These are phyloP conservation scores for Suhomyces prunicola DNA, from an alignment of 805 yeast species.

Conservation along the genomic window DNA sequence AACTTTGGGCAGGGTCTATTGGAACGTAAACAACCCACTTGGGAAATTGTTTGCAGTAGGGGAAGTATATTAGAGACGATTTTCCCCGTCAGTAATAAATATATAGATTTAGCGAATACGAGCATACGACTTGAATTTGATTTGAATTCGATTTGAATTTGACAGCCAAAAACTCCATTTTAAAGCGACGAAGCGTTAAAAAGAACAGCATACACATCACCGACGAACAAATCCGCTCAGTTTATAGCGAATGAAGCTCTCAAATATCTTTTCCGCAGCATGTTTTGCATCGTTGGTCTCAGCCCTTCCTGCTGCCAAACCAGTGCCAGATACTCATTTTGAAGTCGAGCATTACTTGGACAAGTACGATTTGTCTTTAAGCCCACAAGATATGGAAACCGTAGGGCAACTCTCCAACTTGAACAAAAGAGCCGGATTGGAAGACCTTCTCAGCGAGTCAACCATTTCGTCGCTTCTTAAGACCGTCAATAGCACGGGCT, in stretches of 20 bases:
- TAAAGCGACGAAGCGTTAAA: not conserved
- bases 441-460: conserved; percentile 7
- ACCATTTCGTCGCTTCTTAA: conserved; percentile 22
- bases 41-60: not conserved
- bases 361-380: not conserved
- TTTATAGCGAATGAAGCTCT: conserved; percentile 11
- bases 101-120: not conserved
- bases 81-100: not conserved
- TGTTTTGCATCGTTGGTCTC: conserved; percentile 9
- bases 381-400: not conserved
- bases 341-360: conserved; percentile 13
- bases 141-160: not conserved
- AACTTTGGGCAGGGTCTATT: not conserved
- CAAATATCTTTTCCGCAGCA: conserved; percentile 7
- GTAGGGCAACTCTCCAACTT: not conserved
- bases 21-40: not conserved
- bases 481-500: conserved; percentile 29
- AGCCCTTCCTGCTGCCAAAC: conserved; percentile 21
- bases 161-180: not conserved
- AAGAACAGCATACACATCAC: not conserved
- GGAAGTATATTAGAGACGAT: not conserved
- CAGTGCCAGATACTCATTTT: conserved; percentile 17
- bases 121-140: not conserved
- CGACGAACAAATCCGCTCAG: not conserved
- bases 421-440: not conserved